Base-by-base conservation (phyloP, 352 stramenopile species). In the Pythium phragmiticola region DNA sequence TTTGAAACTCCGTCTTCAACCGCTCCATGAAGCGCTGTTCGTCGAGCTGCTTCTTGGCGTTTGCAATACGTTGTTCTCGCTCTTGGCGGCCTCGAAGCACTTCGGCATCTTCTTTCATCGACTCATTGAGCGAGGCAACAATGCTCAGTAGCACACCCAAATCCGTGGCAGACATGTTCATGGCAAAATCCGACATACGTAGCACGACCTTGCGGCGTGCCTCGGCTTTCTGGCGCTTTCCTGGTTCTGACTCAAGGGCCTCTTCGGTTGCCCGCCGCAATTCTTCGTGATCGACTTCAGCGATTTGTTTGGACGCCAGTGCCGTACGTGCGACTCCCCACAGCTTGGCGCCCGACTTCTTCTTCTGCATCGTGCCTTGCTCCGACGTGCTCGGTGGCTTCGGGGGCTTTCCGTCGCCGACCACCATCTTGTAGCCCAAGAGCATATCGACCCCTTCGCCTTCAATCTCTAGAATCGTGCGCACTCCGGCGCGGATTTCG, bases 391-490 rank as follows among this genome's bases (percentile, higher is more conserved):
- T 21, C 17, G 26, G 5, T 26, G 60, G 60, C 11, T 42, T 12
- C 5, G 52, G 69, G 37, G 49, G 43, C 36, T 70, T 73, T 9
- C 63, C 56, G 12, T 89, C 73, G 9, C 78, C 76, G 42, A 94
- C 65, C 11, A 68, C 73, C 53, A 95, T 59, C 57, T 76, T 75
- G 65, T 95, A 95, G 8, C 78, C 78, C 34, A 95, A 64, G 49
- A 87, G 73, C 30, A 95, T 63, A 62, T 95, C 87, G 23, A 94
- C 84, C 12, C 87, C 87, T 76, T 94, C 87, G 52, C 87, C 87
- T 73, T 95, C 87, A 17, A 95, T 73, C 48, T 95, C 87, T 62
- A 95, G 46, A 47, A 95, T 92, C 42, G 75, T 92, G 23, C 87
- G 77, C 46, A 90, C 48, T 17, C 87, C 82, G 13, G 82, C 62